Base-by-base conservation (phyloP, 2,329 filamentous ascomycete species). In the Colletotrichum kahawae region DNA sequence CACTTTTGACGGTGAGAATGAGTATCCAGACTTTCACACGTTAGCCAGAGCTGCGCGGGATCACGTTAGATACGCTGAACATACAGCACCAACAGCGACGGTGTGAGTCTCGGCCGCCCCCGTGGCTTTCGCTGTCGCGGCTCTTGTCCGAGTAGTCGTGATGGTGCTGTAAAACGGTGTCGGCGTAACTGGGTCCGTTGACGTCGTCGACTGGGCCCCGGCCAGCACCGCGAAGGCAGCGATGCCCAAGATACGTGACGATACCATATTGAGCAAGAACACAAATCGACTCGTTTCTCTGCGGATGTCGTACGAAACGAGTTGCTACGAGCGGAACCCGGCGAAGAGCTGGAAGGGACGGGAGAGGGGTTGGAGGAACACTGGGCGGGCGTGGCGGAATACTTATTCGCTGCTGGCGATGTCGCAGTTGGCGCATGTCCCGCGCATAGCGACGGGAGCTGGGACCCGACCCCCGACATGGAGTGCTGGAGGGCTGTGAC, bases 1-100 rank as follows among this genome's bases (percentile, higher is more conserved):
- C 16, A 81, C 77, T 51, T 79, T 77, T n/a, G 79, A 70, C 2
- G 83, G 82, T 1, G 79, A 80, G 68, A 84, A 82, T 54, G 82
- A 80, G 77, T 81, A 82, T 4, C 82, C 82, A 9, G 76, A 77
- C 79, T 80, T 56, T 38, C 9, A 10, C 5, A 33, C 21, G 21
- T 68, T 16, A 74, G 54, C 34, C 54, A 21, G 4, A 21, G 5
- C 27, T 34, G 9, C n/a, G 7, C 54, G 4, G n/a, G 1, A 18
- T n/a, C 7, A 48, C 13, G 8, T 31, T 2, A 13, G 27, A 7
- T 3, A 24, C 13, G 4, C 29, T 21, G 9, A 9, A 59, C 76
- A 59, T 64, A 77, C 76, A 2, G 68, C 76, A 36, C 76, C 76
- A 4, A 77, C 76, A 29, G 76, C 76, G 43, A 77, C 62, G 1